These are phyloP conservation scores for Panicum hallii DNA, from an alignment of 202 grass and related monocot genomes.

Conservation along the genomic window DNA sequence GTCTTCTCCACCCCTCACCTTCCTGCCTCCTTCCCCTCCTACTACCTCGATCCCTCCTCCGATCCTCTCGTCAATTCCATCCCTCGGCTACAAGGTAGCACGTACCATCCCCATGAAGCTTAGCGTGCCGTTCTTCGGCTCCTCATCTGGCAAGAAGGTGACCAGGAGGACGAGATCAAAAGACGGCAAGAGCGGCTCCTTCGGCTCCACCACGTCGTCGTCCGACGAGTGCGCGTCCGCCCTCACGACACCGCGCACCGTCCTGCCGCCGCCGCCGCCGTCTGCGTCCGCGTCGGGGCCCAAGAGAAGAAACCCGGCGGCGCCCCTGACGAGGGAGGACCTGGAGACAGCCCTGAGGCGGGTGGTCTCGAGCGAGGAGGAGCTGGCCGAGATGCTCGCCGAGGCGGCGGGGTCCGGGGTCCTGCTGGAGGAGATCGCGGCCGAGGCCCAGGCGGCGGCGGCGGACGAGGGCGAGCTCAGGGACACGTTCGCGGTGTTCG, in stretches of 20 bases:
- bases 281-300: neutral
- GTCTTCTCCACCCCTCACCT: constrained; percentile 25
- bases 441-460: neutral
- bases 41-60: neutral
- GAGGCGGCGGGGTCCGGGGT: constrained; percentile 30
- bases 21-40: neutral
- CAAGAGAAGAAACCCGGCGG: too few relatives aligned
- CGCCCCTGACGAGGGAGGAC: constrained; percentile 53
- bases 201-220: constrained; percentile 43
- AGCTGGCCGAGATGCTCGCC: constrained; percentile 55
- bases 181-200: constrained; percentile 42
- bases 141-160: constrained; percentile 19
- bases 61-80: neutral
- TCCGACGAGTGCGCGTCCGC: constrained; percentile 53
- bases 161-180: neutral
- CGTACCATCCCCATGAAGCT: constrained; percentile 59
- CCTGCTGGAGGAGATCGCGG: constrained; percentile 38
- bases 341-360: constrained; percentile 66
- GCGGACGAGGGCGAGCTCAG: constrained; percentile 62
- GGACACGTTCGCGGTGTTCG: constrained; percentile 71
- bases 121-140: constrained; percentile 36
- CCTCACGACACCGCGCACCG: constrained; percentile 50
- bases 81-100: neutral
- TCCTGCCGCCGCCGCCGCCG: constrained; percentile 25
- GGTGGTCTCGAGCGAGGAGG: constrained; percentile 50